Conservation (phyloP, 2,329 filamentous ascomycete species). For the Septoria petroselini region DNA sequence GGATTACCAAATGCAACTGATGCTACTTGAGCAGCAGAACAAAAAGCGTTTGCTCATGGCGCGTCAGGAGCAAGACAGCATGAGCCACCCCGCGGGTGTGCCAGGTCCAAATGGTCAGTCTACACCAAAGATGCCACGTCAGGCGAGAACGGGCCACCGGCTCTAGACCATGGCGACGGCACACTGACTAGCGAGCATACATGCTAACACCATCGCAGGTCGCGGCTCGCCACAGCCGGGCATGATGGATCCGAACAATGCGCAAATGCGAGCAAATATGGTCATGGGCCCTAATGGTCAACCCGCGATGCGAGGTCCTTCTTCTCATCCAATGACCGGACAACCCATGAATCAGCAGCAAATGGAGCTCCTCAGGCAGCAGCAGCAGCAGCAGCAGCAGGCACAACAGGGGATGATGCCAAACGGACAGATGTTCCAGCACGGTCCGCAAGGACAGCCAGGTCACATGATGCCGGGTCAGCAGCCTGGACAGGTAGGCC, state of each 20-base stretch:
- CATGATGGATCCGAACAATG: constrained; percentile 51
- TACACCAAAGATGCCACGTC: constrained; percentile 60
- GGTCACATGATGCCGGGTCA: constrained; percentile 42
- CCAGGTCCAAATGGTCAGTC: constrained; percentile 45
- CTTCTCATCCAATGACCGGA: constrained; percentile 61
- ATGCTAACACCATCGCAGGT: constrained; percentile 65
- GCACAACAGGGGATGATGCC: constrained; percentile 27
- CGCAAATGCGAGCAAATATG: constrained; percentile 26
- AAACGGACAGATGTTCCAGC: constrained; percentile 33
- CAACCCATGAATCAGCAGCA: constrained; percentile 51
- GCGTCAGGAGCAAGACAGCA: constrained; percentile 71
- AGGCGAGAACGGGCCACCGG: constrained; percentile 65
- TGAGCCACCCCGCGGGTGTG: constrained; percentile 50
- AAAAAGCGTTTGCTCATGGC: constrained; percentile 84
- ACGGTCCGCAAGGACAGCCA: constrained; percentile 40
- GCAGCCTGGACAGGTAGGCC: constrained; percentile 44
- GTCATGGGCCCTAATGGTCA: constrained; percentile 23
- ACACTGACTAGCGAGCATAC: constrained; percentile 66
- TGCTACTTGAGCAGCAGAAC: constrained; percentile 82
- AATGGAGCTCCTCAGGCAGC: constrained; percentile 42
- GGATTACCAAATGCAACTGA: constrained; percentile 86
- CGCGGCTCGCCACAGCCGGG: constrained; percentile 61
- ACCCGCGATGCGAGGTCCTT: constrained; percentile 46
- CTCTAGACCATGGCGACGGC: constrained; percentile 65
- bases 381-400: constrained; percentile 21